These are phyloP conservation scores for Vanilla planifolia DNA, from an alignment of 106 monocot species.

Conservation along the genomic window DNA sequence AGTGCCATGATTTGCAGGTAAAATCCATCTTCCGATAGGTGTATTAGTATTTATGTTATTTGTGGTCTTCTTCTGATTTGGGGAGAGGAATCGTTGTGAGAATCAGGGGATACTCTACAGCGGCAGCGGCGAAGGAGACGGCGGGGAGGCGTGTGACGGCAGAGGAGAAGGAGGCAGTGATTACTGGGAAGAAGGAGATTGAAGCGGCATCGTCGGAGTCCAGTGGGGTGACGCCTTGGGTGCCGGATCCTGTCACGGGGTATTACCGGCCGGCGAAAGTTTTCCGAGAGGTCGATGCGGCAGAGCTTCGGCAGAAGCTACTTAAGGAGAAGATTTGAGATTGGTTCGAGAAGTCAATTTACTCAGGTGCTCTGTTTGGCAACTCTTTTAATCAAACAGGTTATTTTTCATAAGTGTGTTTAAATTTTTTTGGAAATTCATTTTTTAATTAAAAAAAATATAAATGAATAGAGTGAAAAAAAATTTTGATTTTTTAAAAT, in stretches of 20 bases:
- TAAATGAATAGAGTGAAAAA: too few relatives aligned
- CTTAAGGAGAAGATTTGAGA: constrained; percentile 1
- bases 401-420: too few relatives aligned
- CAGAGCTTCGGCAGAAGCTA: constrained; percentile 29
- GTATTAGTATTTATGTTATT: background rate
- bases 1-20: background rate
- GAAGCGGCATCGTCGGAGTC: background rate
- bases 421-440: too few relatives aligned
- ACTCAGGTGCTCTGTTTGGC: too few relatives aligned
- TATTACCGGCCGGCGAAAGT: constrained; percentile 46
- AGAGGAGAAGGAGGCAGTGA: constrained; percentile 19
- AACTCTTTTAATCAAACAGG: too few relatives aligned
- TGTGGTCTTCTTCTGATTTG: background rate
- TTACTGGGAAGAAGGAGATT: background rate
- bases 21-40: background rate
- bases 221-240: constrained; percentile 18
- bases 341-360: background rate
- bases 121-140: background rate
- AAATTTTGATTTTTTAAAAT: too few relatives aligned
- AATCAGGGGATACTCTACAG: constrained; percentile 10
- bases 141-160: background rate
- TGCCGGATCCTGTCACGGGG: constrained; percentile 52
- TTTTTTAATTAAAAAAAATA: too few relatives aligned
- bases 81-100: constrained; percentile 6
- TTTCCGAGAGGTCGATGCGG: constrained; percentile 29